These are phyloP conservation scores for Fusarium sacchari DNA, from an alignment of 2,329 filamentous ascomycete species.

Conservation along the genomic window DNA sequence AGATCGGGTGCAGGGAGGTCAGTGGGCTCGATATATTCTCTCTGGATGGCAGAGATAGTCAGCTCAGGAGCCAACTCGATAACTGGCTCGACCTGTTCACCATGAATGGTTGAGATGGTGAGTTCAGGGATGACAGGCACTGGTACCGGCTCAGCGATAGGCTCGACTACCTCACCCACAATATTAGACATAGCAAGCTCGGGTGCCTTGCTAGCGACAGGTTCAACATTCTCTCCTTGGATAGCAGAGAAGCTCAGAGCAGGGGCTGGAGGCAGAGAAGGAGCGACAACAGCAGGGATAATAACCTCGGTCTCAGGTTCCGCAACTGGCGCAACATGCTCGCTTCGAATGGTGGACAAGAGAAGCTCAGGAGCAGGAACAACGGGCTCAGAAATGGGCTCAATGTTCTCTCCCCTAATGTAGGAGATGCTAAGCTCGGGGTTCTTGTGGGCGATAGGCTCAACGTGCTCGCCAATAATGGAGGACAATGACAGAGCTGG, in stretches of 20 bases:
- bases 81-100: conserved; percentile 39
- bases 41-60: conserved; percentile 35
- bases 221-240: conserved; percentile 39
- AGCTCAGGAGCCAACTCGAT: conserved; percentile 23
- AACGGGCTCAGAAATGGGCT: conserved; percentile 31
- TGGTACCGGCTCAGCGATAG: conserved; percentile 10
- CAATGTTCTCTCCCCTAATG: conserved; percentile 39
- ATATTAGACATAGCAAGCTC: conserved; percentile 28
- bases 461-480: conserved; percentile 29
- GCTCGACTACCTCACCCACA: conserved; percentile 24
- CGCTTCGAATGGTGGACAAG: conserved; percentile 34
- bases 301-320: conserved; percentile 12
- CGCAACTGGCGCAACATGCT: conserved; percentile 34
- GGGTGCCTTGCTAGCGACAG: conserved; percentile 10
- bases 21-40: conserved; percentile 42
- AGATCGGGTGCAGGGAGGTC: conserved; percentile 37
- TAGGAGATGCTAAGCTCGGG: conserved; percentile 34
- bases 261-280: conserved; percentile 25
- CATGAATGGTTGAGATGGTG: conserved; percentile 32
- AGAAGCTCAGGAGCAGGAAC: conserved; percentile 16
- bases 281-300: conserved; percentile 4
- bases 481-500: conserved; percentile 30
- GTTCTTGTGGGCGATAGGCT: conserved; percentile 41
- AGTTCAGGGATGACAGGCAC: conserved; percentile 25
- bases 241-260: conserved; percentile 31